These are phyloP conservation scores for Mortierella polycephala DNA, from an alignment of 371 early-diverging fungal genomes.

Conservation along the genomic window DNA sequence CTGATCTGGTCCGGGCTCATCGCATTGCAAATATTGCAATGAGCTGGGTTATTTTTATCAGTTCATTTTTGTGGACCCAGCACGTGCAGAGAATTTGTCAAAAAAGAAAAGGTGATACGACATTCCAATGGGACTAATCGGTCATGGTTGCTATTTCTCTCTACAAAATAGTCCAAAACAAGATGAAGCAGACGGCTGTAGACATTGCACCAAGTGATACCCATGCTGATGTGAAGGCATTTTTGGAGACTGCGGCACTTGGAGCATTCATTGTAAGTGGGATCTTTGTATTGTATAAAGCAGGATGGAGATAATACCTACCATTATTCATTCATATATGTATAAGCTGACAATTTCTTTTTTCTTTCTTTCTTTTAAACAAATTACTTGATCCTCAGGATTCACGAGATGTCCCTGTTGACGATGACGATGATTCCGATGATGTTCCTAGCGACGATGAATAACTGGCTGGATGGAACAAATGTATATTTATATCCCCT, in stretches of 20 bases:
- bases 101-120: not conserved
- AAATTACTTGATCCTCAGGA: constrained; percentile 7
- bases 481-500: not conserved
- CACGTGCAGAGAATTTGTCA: not conserved
- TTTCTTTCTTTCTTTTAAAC: not conserved
- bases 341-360: not conserved
- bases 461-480: constrained; percentile 3
- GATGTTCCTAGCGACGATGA: constrained; percentile 21
- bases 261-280: constrained; percentile 16
- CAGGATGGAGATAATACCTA: not conserved
- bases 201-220: constrained; percentile 32
- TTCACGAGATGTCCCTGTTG: constrained; percentile 13
- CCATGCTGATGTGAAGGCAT: constrained; percentile 30
- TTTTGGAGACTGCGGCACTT: constrained; percentile 25
- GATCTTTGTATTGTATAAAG: not conserved
- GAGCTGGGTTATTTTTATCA: not conserved
- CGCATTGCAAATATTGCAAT: not conserved
- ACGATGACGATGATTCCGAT: constrained; percentile 20
- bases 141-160: too few relatives aligned
- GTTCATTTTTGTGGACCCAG: not conserved
- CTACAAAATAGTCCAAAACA: constrained; percentile 32
- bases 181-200: constrained; percentile 22
- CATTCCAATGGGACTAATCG: not conserved
- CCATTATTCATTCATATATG: not conserved
- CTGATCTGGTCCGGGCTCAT: constrained; percentile 4